Evolutionary conservation across 1,139 yeast species (phyloP), one percentile per base, ranked within the genome.

Genomic region (Scheffersomyces cryptocercus): DNA sequence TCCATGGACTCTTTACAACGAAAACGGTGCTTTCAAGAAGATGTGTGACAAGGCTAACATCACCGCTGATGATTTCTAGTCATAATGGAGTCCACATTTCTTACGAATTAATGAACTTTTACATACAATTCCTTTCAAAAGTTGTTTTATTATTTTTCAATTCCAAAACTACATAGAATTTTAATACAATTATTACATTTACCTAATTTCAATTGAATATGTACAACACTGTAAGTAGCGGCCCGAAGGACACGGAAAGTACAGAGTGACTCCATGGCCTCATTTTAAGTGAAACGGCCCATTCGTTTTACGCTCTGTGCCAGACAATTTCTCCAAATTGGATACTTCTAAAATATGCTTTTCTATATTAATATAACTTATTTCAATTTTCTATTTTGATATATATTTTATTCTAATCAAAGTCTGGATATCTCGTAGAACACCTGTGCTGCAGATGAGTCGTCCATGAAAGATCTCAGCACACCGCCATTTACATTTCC

Each of bases 1-100:
- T 2, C 84, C 84, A 1, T 58, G 62, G 61, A 57, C 58, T 8
- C 65, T 79, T 45, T 78, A 63, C 58, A 60, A 61, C 15, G 44
- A 48, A 35, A 47, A 55, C 35, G 61, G 59, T 7, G 48, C 53
- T 34, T 60, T 60, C 40, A 56, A 47, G 36, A 49, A 44, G 37
- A 60, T 60, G 64, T 60, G 64, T 43, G 59, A 60, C 39, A 60
- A 59, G 41, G 63, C 64, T 1, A 54, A 53, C 40, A 55, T 60
- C 40, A 45, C 55, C 28, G 49, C 53, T 5, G 59, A 53, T 3
- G 63, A 60, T 41, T 60, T 60, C 35, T 31, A 20, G 26, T 20
- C 26, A 20, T 20, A 20, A 20, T 20, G 26, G 26, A 20, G 26
- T 20, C 26, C 8, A 6, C 26, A 20, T 20, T 20, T 20, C 26